phyloP scores from a whole-genome alignment of 106 monocot species.

The Dioscorea zingiberensis region DNA sequence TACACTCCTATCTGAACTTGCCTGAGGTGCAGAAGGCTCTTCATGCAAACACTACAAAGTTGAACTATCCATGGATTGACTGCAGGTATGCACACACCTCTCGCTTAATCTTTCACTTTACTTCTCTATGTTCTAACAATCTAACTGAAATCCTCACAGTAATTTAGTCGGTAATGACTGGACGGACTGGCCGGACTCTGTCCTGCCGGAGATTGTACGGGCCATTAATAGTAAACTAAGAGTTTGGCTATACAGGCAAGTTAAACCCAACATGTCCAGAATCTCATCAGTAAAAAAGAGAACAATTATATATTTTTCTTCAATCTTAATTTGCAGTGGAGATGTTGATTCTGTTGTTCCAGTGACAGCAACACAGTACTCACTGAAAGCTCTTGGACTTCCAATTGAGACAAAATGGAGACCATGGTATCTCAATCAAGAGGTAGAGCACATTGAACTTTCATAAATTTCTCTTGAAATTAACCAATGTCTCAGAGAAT shows the following conservation, averaged over 20 bases:
- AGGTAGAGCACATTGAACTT: neutral
- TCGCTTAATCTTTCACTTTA: too few species aligned
- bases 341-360: slow-evolving; percentile 14
- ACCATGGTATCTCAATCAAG: slow-evolving; percentile 8
- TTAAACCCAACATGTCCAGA: too few species aligned
- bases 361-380: slow-evolving; percentile 11
- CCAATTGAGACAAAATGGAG: slow-evolving; percentile 14
- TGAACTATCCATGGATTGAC: slow-evolving; percentile 12
- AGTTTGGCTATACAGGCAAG: slow-evolving; percentile 21
- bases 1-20: slow-evolving; percentile 9
- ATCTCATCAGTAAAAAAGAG: too few species aligned
- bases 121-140: too few species aligned
- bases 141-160: too few species aligned
- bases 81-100: slow-evolving; percentile 7
- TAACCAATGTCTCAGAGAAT: neutral
- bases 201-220: slow-evolving; percentile 12
- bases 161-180: neutral
- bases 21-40: slow-evolving; percentile 23
- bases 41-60: slow-evolving; percentile 18
- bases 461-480: neutral
- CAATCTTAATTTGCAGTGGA: slow-evolving; percentile 8
- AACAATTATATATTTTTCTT: neutral
- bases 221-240: slow-evolving; percentile 14
- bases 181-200: slow-evolving; percentile 5
- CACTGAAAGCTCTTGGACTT: slow-evolving; percentile 7